phyloP scores from a whole-genome alignment of 2,329 filamentous ascomycete genomes.

The Sporothrix schenckii region DNA sequence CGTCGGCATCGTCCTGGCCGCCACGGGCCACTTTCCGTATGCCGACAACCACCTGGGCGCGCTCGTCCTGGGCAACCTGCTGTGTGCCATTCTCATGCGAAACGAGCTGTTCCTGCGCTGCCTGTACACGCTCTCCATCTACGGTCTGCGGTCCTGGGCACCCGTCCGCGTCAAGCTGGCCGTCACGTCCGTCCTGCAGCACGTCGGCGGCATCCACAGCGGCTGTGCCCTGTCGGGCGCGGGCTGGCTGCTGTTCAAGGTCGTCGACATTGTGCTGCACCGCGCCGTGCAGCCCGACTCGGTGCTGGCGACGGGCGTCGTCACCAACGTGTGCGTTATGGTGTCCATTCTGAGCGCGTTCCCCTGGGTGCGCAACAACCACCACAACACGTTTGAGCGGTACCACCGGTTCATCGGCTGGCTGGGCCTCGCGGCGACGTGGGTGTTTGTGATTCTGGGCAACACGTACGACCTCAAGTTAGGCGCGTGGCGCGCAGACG shows the following conservation, averaged over 20 bases:
- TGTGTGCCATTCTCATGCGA: slow-evolving; percentile 47
- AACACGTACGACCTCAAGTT: slow-evolving; percentile 46
- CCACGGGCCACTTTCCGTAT: slow-evolving; percentile 43
- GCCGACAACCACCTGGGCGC: slow-evolving; percentile 46
- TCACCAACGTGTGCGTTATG: slow-evolving; percentile 46
- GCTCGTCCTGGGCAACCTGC: slow-evolving; percentile 47
- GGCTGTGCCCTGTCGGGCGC: slow-evolving; percentile 47
- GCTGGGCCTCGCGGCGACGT: slow-evolving; percentile 47
- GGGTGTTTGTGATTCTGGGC: slow-evolving; percentile 47
- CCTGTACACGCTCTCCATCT: slow-evolving; percentile 46
- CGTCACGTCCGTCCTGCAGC: slow-evolving; percentile 46
- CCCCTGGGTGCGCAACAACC: slow-evolving; percentile 48
- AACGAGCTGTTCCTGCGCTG: slow-evolving; percentile 47
- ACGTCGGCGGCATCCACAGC: slow-evolving; percentile 49
- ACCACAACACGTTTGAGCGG: slow-evolving; percentile 49
- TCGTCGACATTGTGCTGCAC: slow-evolving; percentile 45
- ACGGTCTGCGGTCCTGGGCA: slow-evolving; percentile 47
- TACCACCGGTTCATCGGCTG: slow-evolving; percentile 50
- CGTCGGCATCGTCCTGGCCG: slow-evolving; percentile 44
- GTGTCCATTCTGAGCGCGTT: slow-evolving; percentile 48
- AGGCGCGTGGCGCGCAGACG: slow-evolving; percentile 43
- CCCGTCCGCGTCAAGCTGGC: slow-evolving; percentile 44
- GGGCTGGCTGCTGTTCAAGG: slow-evolving; percentile 47
- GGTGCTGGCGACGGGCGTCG: slow-evolving; percentile 46
- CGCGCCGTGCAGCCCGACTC: slow-evolving; percentile 42